These are phyloP conservation scores for Trichoderma atroviride DNA, from an alignment of 2,329 filamentous ascomycete species.

Conservation along the genomic window DNA sequence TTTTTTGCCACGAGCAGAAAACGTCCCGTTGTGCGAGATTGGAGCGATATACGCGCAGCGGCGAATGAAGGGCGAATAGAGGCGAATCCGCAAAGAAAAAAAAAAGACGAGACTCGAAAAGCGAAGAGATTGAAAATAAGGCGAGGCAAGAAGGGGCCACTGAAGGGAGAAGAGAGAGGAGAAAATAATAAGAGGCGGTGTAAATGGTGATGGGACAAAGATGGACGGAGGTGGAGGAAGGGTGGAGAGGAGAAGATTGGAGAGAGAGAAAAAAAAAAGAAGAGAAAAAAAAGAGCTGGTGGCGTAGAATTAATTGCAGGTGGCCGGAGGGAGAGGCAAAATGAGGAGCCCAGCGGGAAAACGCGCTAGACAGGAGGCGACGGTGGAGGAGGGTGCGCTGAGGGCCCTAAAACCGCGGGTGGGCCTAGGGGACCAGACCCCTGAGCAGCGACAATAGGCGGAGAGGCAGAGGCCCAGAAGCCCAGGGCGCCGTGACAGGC, in stretches of 20 bases:
- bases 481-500: slow-evolving; percentile 19
- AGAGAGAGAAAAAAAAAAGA: slow-evolving; percentile 40
- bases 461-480: neutral
- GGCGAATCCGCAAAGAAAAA: slow-evolving; percentile 13
- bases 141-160: slow-evolving; percentile 24
- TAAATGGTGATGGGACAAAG: slow-evolving; percentile 34
- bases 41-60: slow-evolving; percentile 20
- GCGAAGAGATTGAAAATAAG: slow-evolving; percentile 23
- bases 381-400: neutral
- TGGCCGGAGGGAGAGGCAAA: slow-evolving; percentile 32
- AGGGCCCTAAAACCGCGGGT: slow-evolving; percentile 20
- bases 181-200: slow-evolving; percentile 38
- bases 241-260: slow-evolving; percentile 34
- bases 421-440: slow-evolving; percentile 16
- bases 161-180: slow-evolving; percentile 30
- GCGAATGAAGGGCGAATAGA: slow-evolving; percentile 2
- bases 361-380: slow-evolving; percentile 28
- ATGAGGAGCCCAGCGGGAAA: neutral
- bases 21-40: slow-evolving; percentile 17
- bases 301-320: slow-evolving; percentile 25
- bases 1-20: slow-evolving; percentile 4
- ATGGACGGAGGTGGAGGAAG: slow-evolving; percentile 34
- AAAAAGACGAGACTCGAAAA: slow-evolving; percentile 17
- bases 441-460: slow-evolving; percentile 3
- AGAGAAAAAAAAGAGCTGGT: slow-evolving; percentile 34